A percentile compares a stretch with the other conserved stretches of the same genome.
Evolutionary conservation across 352 stramenopile species (phyloP).

Genomic region (Phytophthora foliorum): DNA sequence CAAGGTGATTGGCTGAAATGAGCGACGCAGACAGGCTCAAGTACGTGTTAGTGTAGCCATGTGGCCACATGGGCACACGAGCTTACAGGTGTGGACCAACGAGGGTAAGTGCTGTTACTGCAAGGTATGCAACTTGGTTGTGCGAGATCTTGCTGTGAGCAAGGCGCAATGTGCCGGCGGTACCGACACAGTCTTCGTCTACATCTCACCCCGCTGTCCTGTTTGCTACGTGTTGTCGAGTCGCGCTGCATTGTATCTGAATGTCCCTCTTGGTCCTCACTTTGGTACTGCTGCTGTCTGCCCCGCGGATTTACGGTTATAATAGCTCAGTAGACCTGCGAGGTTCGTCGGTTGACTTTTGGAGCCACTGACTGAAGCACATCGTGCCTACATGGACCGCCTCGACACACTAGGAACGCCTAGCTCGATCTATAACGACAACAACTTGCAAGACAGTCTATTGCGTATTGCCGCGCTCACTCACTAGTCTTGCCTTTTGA

Average conservation of each 20-base stretch:
- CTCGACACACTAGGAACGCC: neutral
- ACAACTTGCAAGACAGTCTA: constrained; percentile 18
- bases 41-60: constrained; percentile 25
- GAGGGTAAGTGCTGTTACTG: neutral
- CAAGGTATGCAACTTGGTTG: neutral
- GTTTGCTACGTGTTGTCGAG: constrained; percentile 6
- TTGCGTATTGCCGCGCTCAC: constrained; percentile 5
- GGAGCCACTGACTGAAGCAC: neutral
- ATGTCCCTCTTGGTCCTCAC: neutral
- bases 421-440: neutral
- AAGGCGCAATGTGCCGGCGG: neutral
- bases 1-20: constrained; percentile 41
- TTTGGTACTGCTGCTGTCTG: no score
- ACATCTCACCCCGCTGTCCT: neutral
- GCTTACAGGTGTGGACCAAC: no score
- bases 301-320: no score
- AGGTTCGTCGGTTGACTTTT: no score
- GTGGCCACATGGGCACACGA: no score
- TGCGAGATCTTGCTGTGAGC: neutral
- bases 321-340: no score
- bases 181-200: neutral
- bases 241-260: neutral
- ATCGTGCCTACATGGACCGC: no score
- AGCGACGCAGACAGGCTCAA: constrained; percentile 13
- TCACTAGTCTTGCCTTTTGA: constrained; percentile 45